A percentile compares a stretch with the other conserved stretches of the same genome.
These are phyloP conservation scores for Cairneyella variabilis DNA, from an alignment of 495 filamentous ascomycete species.

Conservation along the genomic window DNA sequence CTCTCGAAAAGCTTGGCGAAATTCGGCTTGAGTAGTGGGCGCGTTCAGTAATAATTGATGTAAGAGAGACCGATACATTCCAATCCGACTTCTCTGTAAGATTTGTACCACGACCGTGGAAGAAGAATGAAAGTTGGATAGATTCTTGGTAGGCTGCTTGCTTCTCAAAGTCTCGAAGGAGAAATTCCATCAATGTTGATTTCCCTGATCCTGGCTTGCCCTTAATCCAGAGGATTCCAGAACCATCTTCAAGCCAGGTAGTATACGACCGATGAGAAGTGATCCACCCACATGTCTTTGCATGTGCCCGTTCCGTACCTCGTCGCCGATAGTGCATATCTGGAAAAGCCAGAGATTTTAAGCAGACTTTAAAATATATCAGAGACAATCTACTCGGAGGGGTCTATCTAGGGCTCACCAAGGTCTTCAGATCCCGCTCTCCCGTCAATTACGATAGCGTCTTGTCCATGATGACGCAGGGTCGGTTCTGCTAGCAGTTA, in stretches of 20 bases:
- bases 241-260: slow-evolving; percentile 8
- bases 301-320: slow-evolving; percentile 5
- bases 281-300: slow-evolving; percentile 14
- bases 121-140: slow-evolving; percentile 35
- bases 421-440: slow-evolving; percentile 4
- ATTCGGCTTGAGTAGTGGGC: slow-evolving; percentile 8
- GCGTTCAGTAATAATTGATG: slow-evolving; percentile 27
- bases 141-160: not conserved
- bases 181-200: slow-evolving; percentile 38
- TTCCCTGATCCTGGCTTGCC: slow-evolving; percentile 46
- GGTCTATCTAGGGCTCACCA: slow-evolving; percentile 4
- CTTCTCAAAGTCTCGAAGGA: slow-evolving; percentile 4
- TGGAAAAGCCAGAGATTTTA: slow-evolving; percentile 17
- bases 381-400: slow-evolving; percentile 8
- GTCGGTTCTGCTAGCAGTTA: slow-evolving; percentile 5
- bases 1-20: slow-evolving; percentile 18
- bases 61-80: slow-evolving; percentile 35
- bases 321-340: slow-evolving; percentile 9
- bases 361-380: slow-evolving; percentile 9
- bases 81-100: slow-evolving; percentile 31
- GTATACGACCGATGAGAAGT: slow-evolving; percentile 9
- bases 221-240: slow-evolving; percentile 39
- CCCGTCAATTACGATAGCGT: not conserved
- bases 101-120: slow-evolving; percentile 31
- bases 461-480: slow-evolving; percentile 9